Evolutionary conservation across 1,284 basidiomycete species (phyloP).

Genomic region (Ustilago vetiveriae): DNA sequence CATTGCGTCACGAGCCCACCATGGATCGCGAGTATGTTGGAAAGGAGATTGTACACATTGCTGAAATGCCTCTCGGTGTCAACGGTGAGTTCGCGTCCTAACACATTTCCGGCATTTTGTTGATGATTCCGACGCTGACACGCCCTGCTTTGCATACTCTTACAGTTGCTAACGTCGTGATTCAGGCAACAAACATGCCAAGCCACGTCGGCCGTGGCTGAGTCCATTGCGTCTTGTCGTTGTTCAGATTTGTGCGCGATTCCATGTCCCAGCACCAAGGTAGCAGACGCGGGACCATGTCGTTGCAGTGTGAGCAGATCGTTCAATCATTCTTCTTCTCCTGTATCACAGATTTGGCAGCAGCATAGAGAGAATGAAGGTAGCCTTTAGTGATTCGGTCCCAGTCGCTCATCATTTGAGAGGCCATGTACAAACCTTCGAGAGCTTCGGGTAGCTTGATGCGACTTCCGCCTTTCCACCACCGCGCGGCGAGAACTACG

Average conservation of each 20-base stretch:
- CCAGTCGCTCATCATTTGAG: no score
- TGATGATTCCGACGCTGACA: no score
- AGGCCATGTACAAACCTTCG: no score
- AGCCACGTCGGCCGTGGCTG: constrained; percentile 53
- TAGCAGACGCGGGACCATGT: no score
- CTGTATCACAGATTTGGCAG: constrained; percentile 2
- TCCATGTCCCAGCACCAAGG: no score
- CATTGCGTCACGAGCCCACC: constrained; percentile 45
- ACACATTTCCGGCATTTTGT: no score
- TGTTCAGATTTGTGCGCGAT: no score
- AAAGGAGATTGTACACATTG: constrained; percentile 51
- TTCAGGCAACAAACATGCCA: constrained; percentile 55
- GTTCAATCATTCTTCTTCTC: constrained; percentile 32
- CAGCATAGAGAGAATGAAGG: no score
- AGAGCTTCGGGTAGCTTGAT: constrained; percentile 42
- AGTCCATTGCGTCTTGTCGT: not conserved
- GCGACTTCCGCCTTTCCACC: constrained; percentile 37
- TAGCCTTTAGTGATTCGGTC: no score
- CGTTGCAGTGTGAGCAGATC: no score
- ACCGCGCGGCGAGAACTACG: constrained; percentile 14
- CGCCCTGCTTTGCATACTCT: not conserved
- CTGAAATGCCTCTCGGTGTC: constrained; percentile 53
- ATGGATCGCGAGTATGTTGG: constrained; percentile 53
- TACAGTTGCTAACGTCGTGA: constrained; percentile 41
- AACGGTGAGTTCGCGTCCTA: constrained; percentile 48